phyloP scores from a whole-genome alignment of 345 rosid genomes.

The Sapria himalayana region DNA sequence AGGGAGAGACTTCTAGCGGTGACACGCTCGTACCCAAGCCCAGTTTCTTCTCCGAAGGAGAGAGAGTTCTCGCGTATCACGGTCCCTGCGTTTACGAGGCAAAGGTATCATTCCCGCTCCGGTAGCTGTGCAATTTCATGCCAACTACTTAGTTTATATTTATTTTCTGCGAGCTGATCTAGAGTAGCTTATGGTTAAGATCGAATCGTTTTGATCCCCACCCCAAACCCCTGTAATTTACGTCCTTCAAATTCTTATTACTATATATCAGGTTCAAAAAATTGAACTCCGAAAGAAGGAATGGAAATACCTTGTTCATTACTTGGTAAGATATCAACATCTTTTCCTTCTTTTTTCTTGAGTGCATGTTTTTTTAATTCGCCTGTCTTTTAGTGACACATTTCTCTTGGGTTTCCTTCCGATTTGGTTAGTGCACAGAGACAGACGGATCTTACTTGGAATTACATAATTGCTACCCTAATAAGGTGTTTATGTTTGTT shows the following conservation, averaged over 20 bases:
- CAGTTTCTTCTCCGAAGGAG: constrained; percentile 59
- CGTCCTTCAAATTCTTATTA: too few species aligned
- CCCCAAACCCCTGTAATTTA: too few species aligned
- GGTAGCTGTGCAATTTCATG: background rate
- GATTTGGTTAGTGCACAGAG: constrained; percentile 6
- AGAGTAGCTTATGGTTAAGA: too few species aligned
- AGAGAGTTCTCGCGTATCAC: constrained; percentile 86
- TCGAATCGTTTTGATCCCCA: too few species aligned
- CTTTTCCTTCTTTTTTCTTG: background rate
- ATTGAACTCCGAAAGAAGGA: constrained; percentile 81
- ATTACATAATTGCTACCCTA: constrained; percentile 1
- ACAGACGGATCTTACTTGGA: background rate
- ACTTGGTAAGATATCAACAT: constrained; percentile 47
- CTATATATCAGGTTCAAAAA: constrained; percentile 47
- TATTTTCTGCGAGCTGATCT: background rate
- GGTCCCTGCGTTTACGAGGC: constrained; percentile 96
- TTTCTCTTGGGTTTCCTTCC: background rate
- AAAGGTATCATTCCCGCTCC: constrained; percentile 31
- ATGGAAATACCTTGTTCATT: constrained; percentile 87
- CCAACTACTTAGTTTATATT: background rate
- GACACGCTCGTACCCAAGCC: constrained; percentile 40
- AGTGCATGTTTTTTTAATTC: constrained; percentile 1
- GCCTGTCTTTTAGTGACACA: background rate
- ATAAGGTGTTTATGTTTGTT: constrained; percentile 9
- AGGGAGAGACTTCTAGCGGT: constrained; percentile 57